Conservation (phyloP, 2,329 filamentous ascomycete species). For the Sporothrix luriei region DNA sequence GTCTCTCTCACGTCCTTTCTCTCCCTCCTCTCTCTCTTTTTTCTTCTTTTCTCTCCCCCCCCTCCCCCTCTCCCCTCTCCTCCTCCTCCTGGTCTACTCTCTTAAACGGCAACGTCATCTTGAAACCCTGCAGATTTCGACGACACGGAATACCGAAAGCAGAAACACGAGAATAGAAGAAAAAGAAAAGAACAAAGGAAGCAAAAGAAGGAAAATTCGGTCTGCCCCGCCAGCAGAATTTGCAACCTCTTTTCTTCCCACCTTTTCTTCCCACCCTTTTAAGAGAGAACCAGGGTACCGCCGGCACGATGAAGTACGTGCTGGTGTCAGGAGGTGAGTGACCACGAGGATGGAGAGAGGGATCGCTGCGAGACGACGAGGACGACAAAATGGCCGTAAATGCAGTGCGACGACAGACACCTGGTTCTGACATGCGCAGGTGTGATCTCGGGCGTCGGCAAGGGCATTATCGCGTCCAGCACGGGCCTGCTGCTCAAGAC, state of each 20-base stretch:
- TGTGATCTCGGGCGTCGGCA: constrained; percentile 39
- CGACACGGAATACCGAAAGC: neutral
- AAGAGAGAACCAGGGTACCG: constrained; percentile 21
- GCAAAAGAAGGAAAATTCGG: neutral
- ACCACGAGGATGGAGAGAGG: constrained; percentile 2
- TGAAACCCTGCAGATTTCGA: neutral
- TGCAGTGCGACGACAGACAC: neutral
- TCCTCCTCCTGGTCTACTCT: constrained; percentile 27
- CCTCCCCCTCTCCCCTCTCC: constrained; percentile 20
- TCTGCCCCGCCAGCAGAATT: constrained; percentile 17
- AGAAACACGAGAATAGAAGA: constrained; percentile 23
- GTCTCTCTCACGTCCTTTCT: constrained; percentile 25
- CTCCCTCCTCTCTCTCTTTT: constrained; percentile 12
- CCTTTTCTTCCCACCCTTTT: constrained; percentile 5
- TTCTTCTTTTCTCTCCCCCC: constrained; percentile 15
- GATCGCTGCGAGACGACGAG: neutral
- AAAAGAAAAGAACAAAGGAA: constrained; percentile 15
- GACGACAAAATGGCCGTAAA: neutral
- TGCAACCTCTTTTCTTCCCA: neutral
- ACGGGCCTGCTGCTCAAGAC: constrained; percentile 75
- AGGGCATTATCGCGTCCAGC: constrained; percentile 38
- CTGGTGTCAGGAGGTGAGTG: constrained; percentile 37
- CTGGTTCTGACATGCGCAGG: constrained; percentile 27
- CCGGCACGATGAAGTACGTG: constrained; percentile 39
- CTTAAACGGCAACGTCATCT: constrained; percentile 2